phyloP scores from a whole-genome alignment of 2,329 filamentous ascomycete species.

The Hirsutella rhossiliensis region DNA sequence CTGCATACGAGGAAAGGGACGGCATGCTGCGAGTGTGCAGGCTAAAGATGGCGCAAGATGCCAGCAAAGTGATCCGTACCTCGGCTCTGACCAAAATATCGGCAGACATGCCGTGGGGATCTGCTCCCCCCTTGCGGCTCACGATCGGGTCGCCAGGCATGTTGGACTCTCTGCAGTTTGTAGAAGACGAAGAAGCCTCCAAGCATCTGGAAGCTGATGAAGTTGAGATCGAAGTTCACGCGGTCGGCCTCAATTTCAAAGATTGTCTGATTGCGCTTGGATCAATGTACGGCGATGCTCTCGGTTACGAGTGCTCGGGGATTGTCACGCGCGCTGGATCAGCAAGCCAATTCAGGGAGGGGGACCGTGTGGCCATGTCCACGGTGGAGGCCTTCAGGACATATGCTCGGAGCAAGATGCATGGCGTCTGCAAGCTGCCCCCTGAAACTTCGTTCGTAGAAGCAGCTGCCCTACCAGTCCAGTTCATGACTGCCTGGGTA shows the following conservation, averaged over 20 bases:
- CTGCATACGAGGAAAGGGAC: background rate
- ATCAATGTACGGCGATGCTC: background rate
- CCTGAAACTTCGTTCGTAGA: background rate
- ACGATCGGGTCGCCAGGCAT: background rate
- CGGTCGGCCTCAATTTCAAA: background rate
- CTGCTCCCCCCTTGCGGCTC: background rate
- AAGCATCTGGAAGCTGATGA: conserved; percentile 12
- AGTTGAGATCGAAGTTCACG: conserved; percentile 10
- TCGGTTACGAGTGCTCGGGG: background rate
- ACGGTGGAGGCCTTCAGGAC: background rate
- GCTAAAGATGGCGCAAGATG: background rate
- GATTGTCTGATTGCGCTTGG: background rate
- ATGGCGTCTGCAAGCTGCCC: background rate
- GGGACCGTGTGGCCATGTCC: background rate
- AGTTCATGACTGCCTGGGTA: background rate
- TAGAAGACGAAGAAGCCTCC: background rate
- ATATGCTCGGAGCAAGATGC: background rate
- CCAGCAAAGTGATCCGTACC: background rate
- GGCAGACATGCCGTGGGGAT: background rate
- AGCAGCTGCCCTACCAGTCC: background rate
- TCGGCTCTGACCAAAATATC: background rate
- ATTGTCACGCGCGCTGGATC: background rate
- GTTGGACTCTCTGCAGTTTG: background rate
- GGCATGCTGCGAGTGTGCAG: background rate
- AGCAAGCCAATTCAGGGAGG: background rate